A percentile compares a stretch with the other conserved stretches of the same genome.
Evolutionary conservation across 768 basidiomycete genomes (phyloP).

Genomic region (Mycena haematopus): DNA sequence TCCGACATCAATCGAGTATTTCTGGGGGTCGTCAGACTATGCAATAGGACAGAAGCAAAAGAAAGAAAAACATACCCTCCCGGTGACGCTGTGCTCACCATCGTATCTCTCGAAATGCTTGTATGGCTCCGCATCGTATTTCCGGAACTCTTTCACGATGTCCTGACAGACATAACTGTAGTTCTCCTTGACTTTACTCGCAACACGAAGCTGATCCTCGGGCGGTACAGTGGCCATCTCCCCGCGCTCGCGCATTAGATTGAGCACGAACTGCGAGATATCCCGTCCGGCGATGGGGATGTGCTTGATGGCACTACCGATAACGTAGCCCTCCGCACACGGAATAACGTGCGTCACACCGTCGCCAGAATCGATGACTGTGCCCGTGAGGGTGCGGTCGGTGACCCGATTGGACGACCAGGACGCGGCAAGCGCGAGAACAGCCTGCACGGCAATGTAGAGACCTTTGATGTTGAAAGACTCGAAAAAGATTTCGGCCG

Average conservation of each 20-base stretch:
- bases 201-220: slow-evolving; percentile 92
- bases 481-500: slow-evolving; percentile 99
- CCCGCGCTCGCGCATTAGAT: slow-evolving; percentile 93
- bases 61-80: slow-evolving; percentile 63
- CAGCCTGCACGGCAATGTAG: slow-evolving; percentile 98
- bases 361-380: slow-evolving; percentile 98
- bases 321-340: slow-evolving; percentile 96
- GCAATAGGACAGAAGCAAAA: not conserved
- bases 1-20: slow-evolving; percentile 93
- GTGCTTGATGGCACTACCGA: slow-evolving; percentile 98
- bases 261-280: slow-evolving; percentile 95
- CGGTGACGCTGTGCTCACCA: slow-evolving; percentile 92
- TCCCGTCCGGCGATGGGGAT: slow-evolving; percentile 98
- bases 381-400: slow-evolving; percentile 93
- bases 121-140: slow-evolving; percentile 95
- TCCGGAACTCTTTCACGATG: slow-evolving; percentile 98
- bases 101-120: slow-evolving; percentile 95
- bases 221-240: slow-evolving; percentile 91
- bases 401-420: slow-evolving; percentile 92
- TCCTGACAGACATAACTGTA: slow-evolving; percentile 99
- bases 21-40: slow-evolving; percentile 51
- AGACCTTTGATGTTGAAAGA: slow-evolving; percentile 99
- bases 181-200: slow-evolving; percentile 95
- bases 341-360: slow-evolving; percentile 99
- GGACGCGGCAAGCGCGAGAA: slow-evolving; percentile 95